Base-by-base conservation (phyloP, 1,284 basidiomycete species). In the Ustanciosporium gigantosporum region DNA sequence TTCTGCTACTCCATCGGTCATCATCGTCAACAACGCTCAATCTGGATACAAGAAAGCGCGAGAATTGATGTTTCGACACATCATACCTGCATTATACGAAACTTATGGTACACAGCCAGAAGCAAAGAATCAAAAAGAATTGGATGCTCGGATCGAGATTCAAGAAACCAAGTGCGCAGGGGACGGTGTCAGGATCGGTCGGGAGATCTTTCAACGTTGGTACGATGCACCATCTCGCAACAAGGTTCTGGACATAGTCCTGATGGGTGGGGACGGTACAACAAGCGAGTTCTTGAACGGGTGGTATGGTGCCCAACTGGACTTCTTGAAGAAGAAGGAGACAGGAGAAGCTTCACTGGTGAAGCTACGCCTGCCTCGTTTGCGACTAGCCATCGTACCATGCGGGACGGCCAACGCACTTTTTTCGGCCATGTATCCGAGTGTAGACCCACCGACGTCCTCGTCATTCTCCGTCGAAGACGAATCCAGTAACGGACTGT, bases 351-450 rank as follows among this genome's bases (percentile, higher is more conserved):
- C 20, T 15, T 2, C 6, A 9, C 22, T 21, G 24, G n/a, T 36
- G 19, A 14, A 36, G 14, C 20, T 38, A 13, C 24, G 35, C 14
- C 39, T 35, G 19, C 51, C 65, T 13, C 25, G 32, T 7, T 22
- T 70, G 15, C 46, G 70, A 19, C 27, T 83, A 2, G 67, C 81
- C 2, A 55, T 82, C 5, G 74, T 83, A 14, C 91, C 92, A 3
- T 85, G 85, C 32, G 93, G 93, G 9, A 96, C 92, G n/a, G 91
- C 91, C 16, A 96, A 96, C 73, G 93, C 93, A 0, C 81, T 95
- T n/a, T 91, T 88, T 76, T 83, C 77, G 5, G 79, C 80, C 15
- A 62, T 81, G 17, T 82, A 81, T 83, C 43, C 87, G 82, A n/a
- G 27, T n/a, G n/a, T n/a, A n/a, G n/a, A n/a, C n/a, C n/a, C n/a